Evolutionary conservation across 2,329 filamentous ascomycete species (phyloP), one percentile per base, ranked within the genome.

Genomic region (Aureobasidium uvarum): DNA sequence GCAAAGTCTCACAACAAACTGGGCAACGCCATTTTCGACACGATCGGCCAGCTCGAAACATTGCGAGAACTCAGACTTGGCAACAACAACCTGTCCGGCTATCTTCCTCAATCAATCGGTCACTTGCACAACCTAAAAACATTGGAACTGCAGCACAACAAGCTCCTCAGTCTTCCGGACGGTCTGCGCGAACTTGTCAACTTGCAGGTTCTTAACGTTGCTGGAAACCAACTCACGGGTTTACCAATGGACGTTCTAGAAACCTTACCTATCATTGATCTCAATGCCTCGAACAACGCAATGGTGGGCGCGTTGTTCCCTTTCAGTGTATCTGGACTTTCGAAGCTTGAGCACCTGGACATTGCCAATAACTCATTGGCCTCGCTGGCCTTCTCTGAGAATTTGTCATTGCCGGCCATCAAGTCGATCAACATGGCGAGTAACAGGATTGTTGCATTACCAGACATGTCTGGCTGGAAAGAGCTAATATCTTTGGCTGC

Each of bases 61-160:
- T 79, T 99, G 2, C 85, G 88, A 39, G 92, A 97, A 71, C 80
- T 99, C 16, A 94, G 89, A 72, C 81, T 99, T 8, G 89, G 89
- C 11, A 88, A 90, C 65, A 96, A 96, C 71, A 80, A 85, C 18
- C 78, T 96, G 6, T 84, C 85, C 54, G 92, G 91, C 0, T 80
- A 85, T 1, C 77, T 97, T 2, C 84, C 88, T 51, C 73, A 84
- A 0, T 81, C 80, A n/a, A 81, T 96, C 38, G 80, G 84, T 25
- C 81, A 81, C 6, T 80, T 98, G 18, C 79, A 76, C 41, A 86
- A 87, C 59, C 81, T 99, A 0, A 92, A 97, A 74, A 83, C 87
- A 20, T 80, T 98, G 10, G 93, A 98, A 68, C 73, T 98, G 10
- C 90, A 91, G 68, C 85, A 85, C 16, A 99, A 99, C 77, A 85